A percentile compares a stretch with the other conserved stretches of the same genome.
Conservation (phyloP, 148 eudicot genomes). For the Rhododendron griersonianum region DNA sequence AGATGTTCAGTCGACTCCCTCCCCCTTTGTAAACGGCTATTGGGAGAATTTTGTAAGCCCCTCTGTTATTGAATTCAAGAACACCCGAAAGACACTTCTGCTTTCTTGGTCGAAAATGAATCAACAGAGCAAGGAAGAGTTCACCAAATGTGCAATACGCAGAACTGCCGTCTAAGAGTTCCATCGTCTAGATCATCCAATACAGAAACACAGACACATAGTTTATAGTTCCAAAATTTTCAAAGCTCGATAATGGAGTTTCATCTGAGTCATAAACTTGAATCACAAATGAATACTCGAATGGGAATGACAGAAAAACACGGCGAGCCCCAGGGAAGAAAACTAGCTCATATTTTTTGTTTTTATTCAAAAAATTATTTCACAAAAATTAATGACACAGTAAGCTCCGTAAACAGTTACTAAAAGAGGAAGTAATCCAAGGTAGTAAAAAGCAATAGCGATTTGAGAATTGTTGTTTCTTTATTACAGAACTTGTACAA, state of each 20-base stretch:
- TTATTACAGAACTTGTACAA: constrained; percentile 5
- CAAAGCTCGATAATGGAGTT: not conserved
- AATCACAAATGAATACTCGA: not conserved
- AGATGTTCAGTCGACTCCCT: no score
- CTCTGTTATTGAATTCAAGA: not conserved
- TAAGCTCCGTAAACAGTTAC: not conserved
- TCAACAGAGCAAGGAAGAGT: not conserved
- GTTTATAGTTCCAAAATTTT: not conserved
- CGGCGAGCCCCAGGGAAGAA: not conserved
- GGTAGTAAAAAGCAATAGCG: not conserved
- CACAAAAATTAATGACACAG: not conserved
- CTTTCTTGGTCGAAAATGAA: not conserved
- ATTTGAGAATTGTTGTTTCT: constrained; percentile 1
- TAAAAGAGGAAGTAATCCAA: not conserved
- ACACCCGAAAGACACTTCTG: not conserved
- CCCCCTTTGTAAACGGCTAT: not conserved
- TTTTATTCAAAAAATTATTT: not conserved
- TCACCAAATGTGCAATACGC: not conserved
- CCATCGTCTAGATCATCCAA: not conserved
- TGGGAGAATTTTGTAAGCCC: not conserved
- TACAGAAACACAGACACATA: not conserved
- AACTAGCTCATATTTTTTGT: not conserved
- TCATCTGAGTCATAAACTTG: not conserved
- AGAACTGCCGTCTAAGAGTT: not conserved
- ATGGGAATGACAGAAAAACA: not conserved